These are phyloP conservation scores for Bipolaris zeicola DNA, from an alignment of 2,329 filamentous ascomycete genomes.

Conservation along the genomic window DNA sequence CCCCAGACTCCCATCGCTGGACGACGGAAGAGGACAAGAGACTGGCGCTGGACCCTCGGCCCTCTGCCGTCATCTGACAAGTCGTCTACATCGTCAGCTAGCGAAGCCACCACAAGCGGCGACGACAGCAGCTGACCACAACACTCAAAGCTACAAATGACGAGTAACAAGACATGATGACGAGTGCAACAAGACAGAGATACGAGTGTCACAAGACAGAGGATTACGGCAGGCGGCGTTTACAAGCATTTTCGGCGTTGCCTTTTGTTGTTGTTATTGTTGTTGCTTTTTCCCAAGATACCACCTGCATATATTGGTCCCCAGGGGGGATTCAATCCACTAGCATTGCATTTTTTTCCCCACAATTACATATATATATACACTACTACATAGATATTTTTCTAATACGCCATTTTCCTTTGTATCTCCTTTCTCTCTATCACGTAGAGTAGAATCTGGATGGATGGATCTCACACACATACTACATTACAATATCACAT, in stretches of 20 bases:
- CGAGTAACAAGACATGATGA: background rate
- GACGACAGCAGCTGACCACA: constrained; percentile 38
- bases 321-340: constrained; percentile 1
- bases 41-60: constrained; percentile 65
- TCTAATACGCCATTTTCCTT: background rate
- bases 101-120: constrained; percentile 25
- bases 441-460: background rate
- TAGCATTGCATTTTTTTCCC: constrained; percentile 5
- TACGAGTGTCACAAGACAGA: constrained; percentile 2
- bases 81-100: constrained; percentile 27
- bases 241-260: constrained; percentile 16
- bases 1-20: constrained; percentile 61
- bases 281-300: constrained; percentile 8
- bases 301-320: constrained; percentile 16
- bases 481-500: too few species aligned
- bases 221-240: constrained; percentile 4
- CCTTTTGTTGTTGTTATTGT: background rate
- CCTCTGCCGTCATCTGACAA: constrained; percentile 45
- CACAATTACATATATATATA: constrained; percentile 1
- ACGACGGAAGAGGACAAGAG: constrained; percentile 58
- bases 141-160: background rate
- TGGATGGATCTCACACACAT: too few species aligned
- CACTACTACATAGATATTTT: background rate
- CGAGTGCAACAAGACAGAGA: background rate
- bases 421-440: background rate